phyloP scores from a whole-genome alignment of 2,329 filamentous ascomycete species.

The Ascomycota sp. region DNA sequence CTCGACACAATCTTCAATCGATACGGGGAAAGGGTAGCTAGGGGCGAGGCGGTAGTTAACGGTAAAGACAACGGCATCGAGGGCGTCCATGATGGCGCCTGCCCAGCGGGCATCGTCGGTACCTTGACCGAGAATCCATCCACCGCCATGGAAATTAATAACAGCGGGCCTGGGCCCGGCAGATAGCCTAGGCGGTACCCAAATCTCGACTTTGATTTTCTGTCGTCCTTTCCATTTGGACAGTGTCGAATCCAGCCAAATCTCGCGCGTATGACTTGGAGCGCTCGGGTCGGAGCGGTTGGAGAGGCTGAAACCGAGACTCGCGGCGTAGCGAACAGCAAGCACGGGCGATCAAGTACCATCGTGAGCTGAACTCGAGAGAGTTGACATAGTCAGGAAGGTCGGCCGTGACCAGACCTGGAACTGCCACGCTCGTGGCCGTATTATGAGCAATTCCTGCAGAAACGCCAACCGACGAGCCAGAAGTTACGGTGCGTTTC shows the following conservation, averaged over 20 bases:
- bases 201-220: constrained; percentile 27
- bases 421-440: constrained; percentile 7
- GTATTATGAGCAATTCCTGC: constrained; percentile 3
- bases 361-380: constrained; percentile 21
- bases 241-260: constrained; percentile 23
- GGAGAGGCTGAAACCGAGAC: constrained; percentile 20
- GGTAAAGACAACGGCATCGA: constrained; percentile 38
- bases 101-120: constrained; percentile 45
- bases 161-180: constrained; percentile 27
- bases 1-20: constrained; percentile 45
- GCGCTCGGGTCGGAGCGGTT: constrained; percentile 20
- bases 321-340: constrained; percentile 22
- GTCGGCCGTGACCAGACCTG: constrained; percentile 10
- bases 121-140: constrained; percentile 41
- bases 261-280: constrained; percentile 15
- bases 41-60: constrained; percentile 51
- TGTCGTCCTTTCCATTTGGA: constrained; percentile 14
- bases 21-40: constrained; percentile 40
- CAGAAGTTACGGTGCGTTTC: constrained; percentile 2
- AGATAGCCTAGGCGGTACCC: constrained; percentile 15
- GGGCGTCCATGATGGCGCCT: constrained; percentile 25
- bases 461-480: constrained; percentile 1
- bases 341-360: constrained; percentile 21
- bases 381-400: constrained; percentile 21
- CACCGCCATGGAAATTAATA: constrained; percentile 48